phyloP scores from a whole-genome alignment of 331 rosid genomes.

The Malus hybrid region DNA sequence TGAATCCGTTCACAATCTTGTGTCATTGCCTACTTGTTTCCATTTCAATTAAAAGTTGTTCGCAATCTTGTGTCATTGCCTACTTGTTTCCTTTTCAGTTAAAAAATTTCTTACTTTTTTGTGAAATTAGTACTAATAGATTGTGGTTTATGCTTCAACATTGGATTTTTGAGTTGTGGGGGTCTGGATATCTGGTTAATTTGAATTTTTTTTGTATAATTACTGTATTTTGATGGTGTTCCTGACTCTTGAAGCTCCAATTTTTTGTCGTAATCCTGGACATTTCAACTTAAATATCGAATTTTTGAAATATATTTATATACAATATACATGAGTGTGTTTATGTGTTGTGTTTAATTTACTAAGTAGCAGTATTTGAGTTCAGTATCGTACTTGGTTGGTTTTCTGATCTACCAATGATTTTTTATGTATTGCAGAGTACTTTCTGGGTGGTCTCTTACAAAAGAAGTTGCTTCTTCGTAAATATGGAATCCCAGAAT shows the following conservation, averaged over 20 bases:
- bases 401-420: conserved; percentile 4
- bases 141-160: not conserved
- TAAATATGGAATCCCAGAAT: conserved; percentile 42
- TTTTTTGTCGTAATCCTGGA: not conserved
- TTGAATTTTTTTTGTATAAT: not conserved
- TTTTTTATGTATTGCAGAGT: conserved; percentile 14
- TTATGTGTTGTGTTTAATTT: not conserved
- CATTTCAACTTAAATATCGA: not conserved
- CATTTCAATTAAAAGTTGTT: not conserved
- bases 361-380: not conserved
- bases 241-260: not conserved
- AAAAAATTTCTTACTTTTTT: not conserved
- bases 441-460: not conserved
- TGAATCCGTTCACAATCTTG: not conserved
- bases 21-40: not conserved
- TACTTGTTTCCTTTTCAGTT: not conserved
- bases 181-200: not conserved
- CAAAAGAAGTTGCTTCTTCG: conserved; percentile 1
- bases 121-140: not conserved
- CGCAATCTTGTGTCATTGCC: not conserved
- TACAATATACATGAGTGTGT: not conserved
- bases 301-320: not conserved
- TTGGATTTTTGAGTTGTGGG: not conserved
- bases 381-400: not conserved
- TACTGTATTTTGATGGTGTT: not conserved